Percentiles rank a stretch among this genome's conserved stretches.
These are phyloP conservation scores for Pisolithus sp. DNA, from an alignment of 768 basidiomycete species.

Conservation along the genomic window DNA sequence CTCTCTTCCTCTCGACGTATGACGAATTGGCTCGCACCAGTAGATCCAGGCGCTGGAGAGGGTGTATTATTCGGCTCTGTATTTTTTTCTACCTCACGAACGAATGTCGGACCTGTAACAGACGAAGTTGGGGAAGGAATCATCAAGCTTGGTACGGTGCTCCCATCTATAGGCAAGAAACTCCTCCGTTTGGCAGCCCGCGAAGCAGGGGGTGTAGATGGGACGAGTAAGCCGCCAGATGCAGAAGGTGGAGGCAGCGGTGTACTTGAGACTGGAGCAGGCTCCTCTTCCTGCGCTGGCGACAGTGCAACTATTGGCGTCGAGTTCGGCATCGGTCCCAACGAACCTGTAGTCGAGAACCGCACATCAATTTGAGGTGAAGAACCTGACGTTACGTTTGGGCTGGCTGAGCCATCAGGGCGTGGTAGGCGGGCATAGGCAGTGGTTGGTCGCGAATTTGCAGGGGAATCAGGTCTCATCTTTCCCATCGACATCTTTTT, in stretches of 20 bases:
- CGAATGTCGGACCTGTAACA: conserved; percentile 43
- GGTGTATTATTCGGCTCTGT: conserved; percentile 21
- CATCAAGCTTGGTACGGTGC: conserved; percentile 51
- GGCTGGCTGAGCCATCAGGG: conserved; percentile 17
- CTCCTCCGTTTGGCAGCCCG: conserved; percentile 71
- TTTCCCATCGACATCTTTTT: conserved; percentile 99
- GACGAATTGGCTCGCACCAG: conserved; percentile 37
- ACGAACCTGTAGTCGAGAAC: conserved; percentile 61
- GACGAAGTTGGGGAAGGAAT: conserved; percentile 61
- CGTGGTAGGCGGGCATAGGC: conserved; percentile 17
- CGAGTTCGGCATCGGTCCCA: conserved; percentile 43
- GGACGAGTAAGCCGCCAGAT: conserved; percentile 32
- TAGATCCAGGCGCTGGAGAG: conserved; percentile 40
- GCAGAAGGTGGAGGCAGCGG: conserved; percentile 4
- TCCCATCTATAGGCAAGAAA: conserved; percentile 80
- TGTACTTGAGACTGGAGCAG: background rate
- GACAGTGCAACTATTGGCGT: conserved; percentile 26
- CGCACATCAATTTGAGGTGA: conserved; percentile 64
- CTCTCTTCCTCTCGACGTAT: conserved; percentile 66
- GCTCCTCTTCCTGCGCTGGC: conserved; percentile 18
- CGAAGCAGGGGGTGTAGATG: conserved; percentile 33
- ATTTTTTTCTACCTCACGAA: conserved; percentile 30
- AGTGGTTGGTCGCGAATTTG: conserved; percentile 31
- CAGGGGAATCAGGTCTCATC: conserved; percentile 62
- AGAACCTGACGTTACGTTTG: conserved; percentile 32